Conservation (phyloP, 2,329 filamentous ascomycete genomes). For the Simplicillium aogashimaense region DNA sequence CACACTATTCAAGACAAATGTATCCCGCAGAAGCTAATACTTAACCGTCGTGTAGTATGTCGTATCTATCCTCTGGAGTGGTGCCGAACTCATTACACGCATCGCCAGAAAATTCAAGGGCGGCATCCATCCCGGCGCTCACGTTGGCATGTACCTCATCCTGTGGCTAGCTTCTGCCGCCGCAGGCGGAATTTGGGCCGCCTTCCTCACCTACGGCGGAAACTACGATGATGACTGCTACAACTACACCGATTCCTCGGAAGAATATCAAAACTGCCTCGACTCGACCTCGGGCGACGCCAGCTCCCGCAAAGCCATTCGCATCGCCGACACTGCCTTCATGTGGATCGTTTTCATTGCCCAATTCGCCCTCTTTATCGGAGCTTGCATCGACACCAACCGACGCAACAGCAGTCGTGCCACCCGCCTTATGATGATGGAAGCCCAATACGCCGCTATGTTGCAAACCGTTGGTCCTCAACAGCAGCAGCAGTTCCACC, state of each 20-base stretch:
- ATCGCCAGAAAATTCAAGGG: constrained; percentile 18
- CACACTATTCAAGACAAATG: no score
- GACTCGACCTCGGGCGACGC: no score
- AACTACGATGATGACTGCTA: constrained; percentile 1
- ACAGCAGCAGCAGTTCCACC: no score
- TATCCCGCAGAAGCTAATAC: background rate
- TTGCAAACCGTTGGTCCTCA: no score
- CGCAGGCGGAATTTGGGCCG: constrained; percentile 14
- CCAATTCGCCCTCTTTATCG: constrained; percentile 28
- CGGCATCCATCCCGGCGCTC: constrained; percentile 32
- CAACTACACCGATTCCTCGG: constrained; percentile 7
- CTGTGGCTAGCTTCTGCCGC: constrained; percentile 25
- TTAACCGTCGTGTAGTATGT: constrained; percentile 18
- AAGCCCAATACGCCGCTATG: no score
- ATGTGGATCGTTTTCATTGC: constrained; percentile 15
- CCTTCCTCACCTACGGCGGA: constrained; percentile 7
- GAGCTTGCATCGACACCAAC: constrained; percentile 27
- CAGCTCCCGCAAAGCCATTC: no score
- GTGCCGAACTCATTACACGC: constrained; percentile 26
- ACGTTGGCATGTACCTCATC: constrained; percentile 30
- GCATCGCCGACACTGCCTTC: constrained; percentile 5
- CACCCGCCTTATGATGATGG: constrained; percentile 10
- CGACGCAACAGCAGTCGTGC: constrained; percentile 13
- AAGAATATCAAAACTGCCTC: no score
- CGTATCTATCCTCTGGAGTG: constrained; percentile 25